These are phyloP conservation scores for Aureobasidium sp. DNA, from an alignment of 2,329 filamentous ascomycete species.

Conservation along the genomic window DNA sequence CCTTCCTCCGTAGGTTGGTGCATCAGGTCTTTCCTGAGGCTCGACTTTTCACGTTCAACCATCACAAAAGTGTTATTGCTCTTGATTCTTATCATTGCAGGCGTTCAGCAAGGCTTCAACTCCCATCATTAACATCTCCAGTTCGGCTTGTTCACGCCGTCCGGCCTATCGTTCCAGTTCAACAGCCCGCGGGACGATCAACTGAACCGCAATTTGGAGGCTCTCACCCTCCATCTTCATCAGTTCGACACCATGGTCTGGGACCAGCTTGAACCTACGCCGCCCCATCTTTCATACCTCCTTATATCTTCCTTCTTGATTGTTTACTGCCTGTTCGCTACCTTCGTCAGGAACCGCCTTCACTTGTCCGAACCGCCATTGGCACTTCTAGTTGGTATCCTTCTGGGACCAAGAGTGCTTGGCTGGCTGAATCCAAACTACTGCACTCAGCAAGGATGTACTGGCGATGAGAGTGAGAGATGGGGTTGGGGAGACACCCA, in stretches of 20 bases:
- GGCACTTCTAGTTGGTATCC: slow-evolving; percentile 40
- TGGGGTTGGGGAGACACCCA: slow-evolving; percentile 39
- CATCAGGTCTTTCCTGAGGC: neutral
- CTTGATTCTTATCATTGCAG: neutral
- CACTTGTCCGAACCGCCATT: slow-evolving; percentile 45
- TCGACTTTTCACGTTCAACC: neutral
- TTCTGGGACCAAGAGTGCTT: slow-evolving; percentile 37
- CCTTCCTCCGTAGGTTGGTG: neutral
- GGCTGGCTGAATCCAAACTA: slow-evolving; percentile 35
- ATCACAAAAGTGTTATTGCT: neutral
- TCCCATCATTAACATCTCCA: neutral
- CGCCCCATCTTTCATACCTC: slow-evolving; percentile 40
- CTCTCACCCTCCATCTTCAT: neutral
- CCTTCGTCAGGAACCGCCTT: slow-evolving; percentile 41
- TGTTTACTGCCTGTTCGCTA: slow-evolving; percentile 40
- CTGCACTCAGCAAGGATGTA: slow-evolving; percentile 28
- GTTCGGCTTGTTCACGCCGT: neutral
- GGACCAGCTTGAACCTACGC: slow-evolving; percentile 41
- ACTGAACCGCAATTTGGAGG: slow-evolving; percentile 8
- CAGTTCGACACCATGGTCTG: slow-evolving; percentile 28
- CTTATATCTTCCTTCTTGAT: slow-evolving; percentile 40
- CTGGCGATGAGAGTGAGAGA: slow-evolving; percentile 19
- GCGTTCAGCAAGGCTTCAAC: neutral
- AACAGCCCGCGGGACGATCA: slow-evolving; percentile 8
- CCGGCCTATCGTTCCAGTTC: slow-evolving; percentile 2